Conservation (phyloP, 2,329 filamentous ascomycete species). For the Apiospora phragmitis region DNA sequence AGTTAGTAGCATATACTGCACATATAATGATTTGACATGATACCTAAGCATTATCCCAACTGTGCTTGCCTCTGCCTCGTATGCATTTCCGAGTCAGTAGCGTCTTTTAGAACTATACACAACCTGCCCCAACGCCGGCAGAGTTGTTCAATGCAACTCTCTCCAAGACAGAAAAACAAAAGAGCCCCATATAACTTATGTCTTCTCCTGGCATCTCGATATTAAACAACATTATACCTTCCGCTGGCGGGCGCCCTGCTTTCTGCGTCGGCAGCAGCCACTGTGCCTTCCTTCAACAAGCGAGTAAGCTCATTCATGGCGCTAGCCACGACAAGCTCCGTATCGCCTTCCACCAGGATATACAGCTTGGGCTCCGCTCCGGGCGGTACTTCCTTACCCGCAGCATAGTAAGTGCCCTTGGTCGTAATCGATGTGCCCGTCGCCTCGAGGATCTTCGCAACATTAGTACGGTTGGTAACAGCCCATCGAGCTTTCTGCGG, state of each 20-base stretch:
- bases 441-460: constrained; percentile 94
- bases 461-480: constrained; percentile 97
- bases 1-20: not conserved
- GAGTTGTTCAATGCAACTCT: not conserved
- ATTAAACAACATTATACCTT: constrained; percentile 81
- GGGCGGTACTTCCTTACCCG: constrained; percentile 76
- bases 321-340: constrained; percentile 85
- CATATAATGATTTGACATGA: not conserved
- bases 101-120: not conserved
- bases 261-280: constrained; percentile 86
- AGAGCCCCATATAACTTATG: not conserved
- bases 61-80: not conserved
- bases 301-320: constrained; percentile 90
- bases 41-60: not conserved
- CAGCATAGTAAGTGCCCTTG: constrained; percentile 86
- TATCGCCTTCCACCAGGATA: constrained; percentile 96
- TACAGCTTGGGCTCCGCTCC: constrained; percentile 90
- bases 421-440: constrained; percentile 96
- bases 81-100: not conserved
- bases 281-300: constrained; percentile 84
- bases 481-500: constrained; percentile 98
- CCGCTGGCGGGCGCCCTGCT: constrained; percentile 75
- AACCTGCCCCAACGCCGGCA: not conserved
- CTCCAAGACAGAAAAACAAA: not conserved
- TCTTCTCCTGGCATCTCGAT: not conserved